Base-by-base conservation (phyloP, 1,284 basidiomycete species). In the Rhodotorula sp. region DNA sequence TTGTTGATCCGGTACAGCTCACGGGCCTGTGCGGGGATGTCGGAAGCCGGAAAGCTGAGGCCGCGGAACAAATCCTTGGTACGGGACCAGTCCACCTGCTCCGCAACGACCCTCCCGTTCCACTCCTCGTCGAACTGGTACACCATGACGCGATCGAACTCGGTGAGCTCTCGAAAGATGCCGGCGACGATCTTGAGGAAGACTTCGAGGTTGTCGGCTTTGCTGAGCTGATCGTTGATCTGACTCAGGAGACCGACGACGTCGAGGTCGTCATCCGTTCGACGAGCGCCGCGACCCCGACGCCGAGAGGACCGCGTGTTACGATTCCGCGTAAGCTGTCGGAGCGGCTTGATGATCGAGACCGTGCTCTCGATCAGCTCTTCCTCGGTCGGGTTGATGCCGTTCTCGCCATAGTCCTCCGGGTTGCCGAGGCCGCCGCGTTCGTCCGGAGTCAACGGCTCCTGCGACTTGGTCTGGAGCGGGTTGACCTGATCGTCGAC, bases 101-200 rank as follows among this genome's bases (percentile, higher is more conserved):
- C 92, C 18, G 90, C 87, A 0, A 93, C 89, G 58, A 92, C 90
- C 79, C 91, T 87, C 21, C 85, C 85, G 73, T 86, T 86, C 80
- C 81, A 85, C 15, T 76, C 70, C 55, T 82, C 80, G 76, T 83
- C 83, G 67, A 84, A 85, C 77, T 79, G 90, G 79, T 94, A 94
- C n/a, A 93, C 85, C 80, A 95, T 83, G n/a, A 93, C 90, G 15
- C 92, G 86, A 79, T 92, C 90, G 79, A 92, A 92, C 79, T 89
- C 89, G 12, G 89, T 90, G 69, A 94, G 79, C 78, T 94, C 91
- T 80, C 91, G 90, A 72, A 93, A 86, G 31, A 93, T 85, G 5
- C 91, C 90, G 12, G 90, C 90, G 0, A 87, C 86, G 62, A 93
- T 85, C 68, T 92, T 89, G 79, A 93, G 82, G 79, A 93, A 92